Percentiles rank a stretch among this genome's conserved stretches.
phyloP scores from a whole-genome alignment of 192 early-diverging fungal species.

The Irineochytrium annulatum region DNA sequence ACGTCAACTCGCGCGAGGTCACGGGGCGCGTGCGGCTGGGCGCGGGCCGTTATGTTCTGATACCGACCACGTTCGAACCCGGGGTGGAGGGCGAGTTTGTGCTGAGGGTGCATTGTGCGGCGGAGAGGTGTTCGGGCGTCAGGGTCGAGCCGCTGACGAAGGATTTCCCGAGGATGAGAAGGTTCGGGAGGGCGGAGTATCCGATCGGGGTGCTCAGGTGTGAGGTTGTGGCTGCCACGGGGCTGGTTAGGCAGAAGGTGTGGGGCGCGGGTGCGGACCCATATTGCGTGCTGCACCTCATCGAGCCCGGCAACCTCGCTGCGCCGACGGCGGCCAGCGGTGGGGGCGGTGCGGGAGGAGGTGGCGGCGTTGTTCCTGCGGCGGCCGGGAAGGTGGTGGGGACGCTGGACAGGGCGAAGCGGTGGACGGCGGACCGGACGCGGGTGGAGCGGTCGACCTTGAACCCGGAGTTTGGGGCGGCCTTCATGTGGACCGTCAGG shows the following conservation, averaged over 20 bases:
- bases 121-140: neutral
- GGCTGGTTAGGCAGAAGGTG: neutral
- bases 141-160: slow-evolving; percentile 8
- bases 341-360: neutral
- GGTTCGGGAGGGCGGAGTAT: neutral
- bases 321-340: neutral
- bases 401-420: neutral
- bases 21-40: slow-evolving; percentile 17
- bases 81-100: slow-evolving; percentile 36
- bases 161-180: slow-evolving; percentile 4
- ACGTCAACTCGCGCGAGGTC: slow-evolving; percentile 40
- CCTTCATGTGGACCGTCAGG: slow-evolving; percentile 22
- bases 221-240: slow-evolving; percentile 11
- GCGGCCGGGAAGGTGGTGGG: neutral
- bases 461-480: slow-evolving; percentile 4
- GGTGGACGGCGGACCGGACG: slow-evolving; percentile 4
- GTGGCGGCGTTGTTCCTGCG: neutral
- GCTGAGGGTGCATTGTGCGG: slow-evolving; percentile 15
- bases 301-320: slow-evolving; percentile 1
- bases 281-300: slow-evolving; percentile 15
- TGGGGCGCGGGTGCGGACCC: slow-evolving; percentile 8
- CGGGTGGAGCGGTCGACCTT: neutral
- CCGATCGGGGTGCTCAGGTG: slow-evolving; percentile 22
- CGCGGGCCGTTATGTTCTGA: slow-evolving; percentile 33
- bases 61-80: slow-evolving; percentile 36